phyloP scores from a whole-genome alignment of 2,329 filamentous ascomycete species.

The Apiospora marii region DNA sequence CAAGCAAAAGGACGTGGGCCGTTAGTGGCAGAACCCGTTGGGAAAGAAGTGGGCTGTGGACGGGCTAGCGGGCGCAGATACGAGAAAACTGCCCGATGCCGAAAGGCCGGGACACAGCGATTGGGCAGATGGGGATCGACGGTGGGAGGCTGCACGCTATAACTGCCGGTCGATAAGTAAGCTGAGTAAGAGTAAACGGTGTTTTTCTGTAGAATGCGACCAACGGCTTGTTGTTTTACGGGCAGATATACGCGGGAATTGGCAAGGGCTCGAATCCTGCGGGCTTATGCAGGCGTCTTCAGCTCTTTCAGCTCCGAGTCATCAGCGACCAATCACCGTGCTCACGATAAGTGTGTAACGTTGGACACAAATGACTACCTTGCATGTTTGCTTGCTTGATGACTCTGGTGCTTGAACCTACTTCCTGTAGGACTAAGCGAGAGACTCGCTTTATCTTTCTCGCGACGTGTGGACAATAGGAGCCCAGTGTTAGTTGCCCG shows the following conservation, averaged over 20 bases:
- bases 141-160: background rate
- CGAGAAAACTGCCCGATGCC: background rate
- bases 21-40: background rate
- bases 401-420: background rate
- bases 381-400: background rate
- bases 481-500: too few relatives aligned
- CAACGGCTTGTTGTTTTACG: background rate
- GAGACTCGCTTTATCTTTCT: background rate
- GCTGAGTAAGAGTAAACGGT: background rate
- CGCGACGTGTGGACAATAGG: background rate
- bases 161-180: background rate
- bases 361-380: background rate
- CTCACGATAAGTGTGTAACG: background rate
- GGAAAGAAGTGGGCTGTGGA: background rate
- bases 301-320: background rate
- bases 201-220: background rate
- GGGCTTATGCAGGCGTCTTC: background rate
- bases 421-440: background rate
- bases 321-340: background rate
- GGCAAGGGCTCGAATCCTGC: background rate
- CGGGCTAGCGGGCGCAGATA: constrained; percentile 1
- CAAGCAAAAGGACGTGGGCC: too few relatives aligned
- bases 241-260: background rate
- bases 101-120: background rate
- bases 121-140: background rate